Base-by-base conservation (phyloP, 495 filamentous ascomycete species). In the Penicillium chermesinum region DNA sequence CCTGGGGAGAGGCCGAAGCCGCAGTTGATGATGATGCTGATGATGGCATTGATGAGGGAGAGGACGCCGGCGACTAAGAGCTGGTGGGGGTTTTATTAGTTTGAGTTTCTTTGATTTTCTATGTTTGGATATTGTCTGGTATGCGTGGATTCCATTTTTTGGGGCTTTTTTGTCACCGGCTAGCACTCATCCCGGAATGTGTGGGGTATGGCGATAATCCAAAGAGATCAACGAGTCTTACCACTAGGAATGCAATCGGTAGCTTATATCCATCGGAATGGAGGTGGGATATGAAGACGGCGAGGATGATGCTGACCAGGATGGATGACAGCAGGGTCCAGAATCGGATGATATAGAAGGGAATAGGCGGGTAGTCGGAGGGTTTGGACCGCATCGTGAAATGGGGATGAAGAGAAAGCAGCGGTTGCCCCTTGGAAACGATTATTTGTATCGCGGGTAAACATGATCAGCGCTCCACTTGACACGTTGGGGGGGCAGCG, bases 231-330 rank as follows among this genome's bases (percentile, higher is more conserved):
- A 22, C 32, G 36, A 32, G 30, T 14, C 76, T 48, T 72, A 85
- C 82, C 42, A 85, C 62, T 15, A 85, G 66, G 54, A 85, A 85
- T 18, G 82, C 81, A 72, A 78, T 85, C 10, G 83, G 84, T 3
- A 82, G 64, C 41, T 69, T 67, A 57, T 71, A 79, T 27, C 71
- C 63, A 47, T 78, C 76, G 30, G 65, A 52, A 39, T 72, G 70
- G 22, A 87, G 73, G 50, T 83, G 74, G 53, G 74, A 76, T 44
- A 79, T 74, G 66, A 87, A 87, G 52, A 79, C 79, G 38, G 65
- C 67, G 55, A 86, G 76, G 33, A 86, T 77, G 44, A 67, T 71
- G 21, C 64, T 74, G 50, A 84, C 79, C 21, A 85, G 67, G 44
- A 82, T 27, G 3, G 79, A 64, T 13, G 80, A 78, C 18, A 83